A percentile compares a stretch with the other conserved stretches of the same genome.
phyloP scores from a whole-genome alignment of 2,329 filamentous ascomycete genomes.

The Incumbomyces lentus region DNA sequence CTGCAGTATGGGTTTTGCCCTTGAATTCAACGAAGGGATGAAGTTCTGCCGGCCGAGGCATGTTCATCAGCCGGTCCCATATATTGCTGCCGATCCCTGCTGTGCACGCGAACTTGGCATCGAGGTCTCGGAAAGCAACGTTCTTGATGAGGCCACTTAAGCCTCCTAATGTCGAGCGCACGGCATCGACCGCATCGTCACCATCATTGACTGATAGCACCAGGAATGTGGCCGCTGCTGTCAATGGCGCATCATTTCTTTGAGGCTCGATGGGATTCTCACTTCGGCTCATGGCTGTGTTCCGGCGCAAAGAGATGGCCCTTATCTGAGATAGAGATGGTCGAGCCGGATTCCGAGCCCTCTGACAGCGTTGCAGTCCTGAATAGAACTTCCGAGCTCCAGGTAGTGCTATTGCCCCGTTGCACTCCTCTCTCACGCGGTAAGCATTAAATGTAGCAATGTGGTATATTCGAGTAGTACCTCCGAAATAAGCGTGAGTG shows the following conservation, averaged over 20 bases:
- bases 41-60: constrained; percentile 42
- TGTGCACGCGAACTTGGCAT: constrained; percentile 40
- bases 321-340: too few relatives aligned
- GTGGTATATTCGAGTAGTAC: too few relatives aligned
- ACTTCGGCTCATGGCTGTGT: too few relatives aligned
- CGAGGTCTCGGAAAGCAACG: constrained; percentile 41
- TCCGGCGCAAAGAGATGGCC: too few relatives aligned
- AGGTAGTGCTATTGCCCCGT: too few relatives aligned
- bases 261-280: constrained; percentile 32
- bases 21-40: constrained; percentile 33
- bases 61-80: constrained; percentile 40
- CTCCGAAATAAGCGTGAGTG: too few relatives aligned
- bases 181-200: constrained; percentile 27
- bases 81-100: constrained; percentile 44
- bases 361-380: too few relatives aligned
- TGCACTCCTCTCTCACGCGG: too few relatives aligned
- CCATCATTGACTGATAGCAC: constrained; percentile 34
- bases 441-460: too few relatives aligned
- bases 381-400: too few relatives aligned
- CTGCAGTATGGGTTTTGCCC: constrained; percentile 41
- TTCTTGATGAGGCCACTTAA: constrained; percentile 42
- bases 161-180: constrained; percentile 37
- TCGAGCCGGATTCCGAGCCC: too few relatives aligned
- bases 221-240: constrained; percentile 44
- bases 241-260: constrained; percentile 42